phyloP scores from a whole-genome alignment of 2,329 filamentous ascomycete genomes.

The Sporothrix brunneoviolacea region DNA sequence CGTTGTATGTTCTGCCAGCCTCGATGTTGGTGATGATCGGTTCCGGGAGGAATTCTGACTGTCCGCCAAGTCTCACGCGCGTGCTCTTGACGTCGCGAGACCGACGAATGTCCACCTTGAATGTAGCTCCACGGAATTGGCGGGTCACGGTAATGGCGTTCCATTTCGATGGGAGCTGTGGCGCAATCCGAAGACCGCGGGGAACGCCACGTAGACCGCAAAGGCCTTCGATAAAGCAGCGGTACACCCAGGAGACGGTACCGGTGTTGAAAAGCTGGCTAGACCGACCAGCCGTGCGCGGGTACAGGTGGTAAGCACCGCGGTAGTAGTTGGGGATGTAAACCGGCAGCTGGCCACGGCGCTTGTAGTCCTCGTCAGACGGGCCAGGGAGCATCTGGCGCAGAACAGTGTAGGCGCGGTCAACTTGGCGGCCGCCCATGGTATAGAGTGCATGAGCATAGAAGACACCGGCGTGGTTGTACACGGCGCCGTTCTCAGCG shows the following conservation, averaged over 20 bases:
- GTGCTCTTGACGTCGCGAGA: conserved; percentile 32
- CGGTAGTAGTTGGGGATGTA: conserved; percentile 56
- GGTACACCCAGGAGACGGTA: conserved; percentile 50
- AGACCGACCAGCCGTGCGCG: conserved; percentile 47
- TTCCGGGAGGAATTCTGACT: conserved; percentile 32
- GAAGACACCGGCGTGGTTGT: conserved; percentile 51
- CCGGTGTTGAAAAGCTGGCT: conserved; percentile 54
- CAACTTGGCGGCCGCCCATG: conserved; percentile 35
- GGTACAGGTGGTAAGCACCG: conserved; percentile 41
- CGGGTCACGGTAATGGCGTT: conserved; percentile 39
- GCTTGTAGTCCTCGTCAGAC: conserved; percentile 41
- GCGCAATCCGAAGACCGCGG: conserved; percentile 39
- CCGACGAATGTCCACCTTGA: conserved; percentile 39
- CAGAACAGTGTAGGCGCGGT: conserved; percentile 44
- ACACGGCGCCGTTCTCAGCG: conserved; percentile 52
- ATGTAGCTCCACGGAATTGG: conserved; percentile 44
- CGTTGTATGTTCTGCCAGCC: conserved; percentile 37
- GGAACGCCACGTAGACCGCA: conserved; percentile 46
- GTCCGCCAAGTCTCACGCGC: conserved; percentile 34
- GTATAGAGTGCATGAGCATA: conserved; percentile 48
- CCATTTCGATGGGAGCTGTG: conserved; percentile 47
- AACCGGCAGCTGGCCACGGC: conserved; percentile 48
- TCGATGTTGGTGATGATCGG: conserved; percentile 35
- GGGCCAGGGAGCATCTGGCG: conserved; percentile 50
- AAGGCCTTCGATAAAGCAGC: conserved; percentile 48